phyloP scores from a whole-genome alignment of 768 basidiomycete species.

The Heimioporus sp. region DNA sequence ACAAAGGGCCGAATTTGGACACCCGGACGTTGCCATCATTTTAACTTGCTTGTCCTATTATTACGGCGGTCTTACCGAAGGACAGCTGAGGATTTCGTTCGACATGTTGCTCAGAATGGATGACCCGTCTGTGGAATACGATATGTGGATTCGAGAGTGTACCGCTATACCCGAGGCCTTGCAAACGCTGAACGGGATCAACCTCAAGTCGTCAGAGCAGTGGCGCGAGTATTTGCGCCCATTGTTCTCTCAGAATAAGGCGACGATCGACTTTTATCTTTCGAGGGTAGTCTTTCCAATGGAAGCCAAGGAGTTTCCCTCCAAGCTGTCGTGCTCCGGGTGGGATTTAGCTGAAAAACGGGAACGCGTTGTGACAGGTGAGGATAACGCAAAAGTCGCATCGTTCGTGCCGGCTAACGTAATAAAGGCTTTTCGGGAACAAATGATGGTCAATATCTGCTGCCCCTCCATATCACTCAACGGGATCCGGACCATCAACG shows the following conservation, averaged over 20 bases:
- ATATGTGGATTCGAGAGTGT: conserved; percentile 16
- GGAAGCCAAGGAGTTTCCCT: conserved; percentile 17
- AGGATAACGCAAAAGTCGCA: neutral
- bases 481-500: conserved; percentile 17
- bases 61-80: conserved; percentile 18
- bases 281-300: conserved; percentile 25
- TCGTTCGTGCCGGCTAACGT: neutral
- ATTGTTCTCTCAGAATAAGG: conserved; percentile 14
- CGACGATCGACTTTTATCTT: conserved; percentile 23
- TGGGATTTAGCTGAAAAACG: conserved; percentile 26
- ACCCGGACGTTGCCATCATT: conserved; percentile 24
- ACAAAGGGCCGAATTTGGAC: conserved; percentile 24
- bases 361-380: conserved; percentile 17
- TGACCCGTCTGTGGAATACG: conserved; percentile 19
- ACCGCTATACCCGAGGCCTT: conserved; percentile 14
- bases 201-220: conserved; percentile 21
- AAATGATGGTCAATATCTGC: conserved; percentile 24
- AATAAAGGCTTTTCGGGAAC: conserved; percentile 24
- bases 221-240: conserved; percentile 4
- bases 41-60: conserved; percentile 17
- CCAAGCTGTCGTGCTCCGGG: conserved; percentile 18
- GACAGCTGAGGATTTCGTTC: conserved; percentile 17
- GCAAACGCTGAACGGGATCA: conserved; percentile 13
- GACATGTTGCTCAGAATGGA: conserved; percentile 15
- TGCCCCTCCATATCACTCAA: conserved; percentile 28